phyloP scores from a whole-genome alignment of 2,329 filamentous ascomycete species.

The Claviceps pusilla region DNA sequence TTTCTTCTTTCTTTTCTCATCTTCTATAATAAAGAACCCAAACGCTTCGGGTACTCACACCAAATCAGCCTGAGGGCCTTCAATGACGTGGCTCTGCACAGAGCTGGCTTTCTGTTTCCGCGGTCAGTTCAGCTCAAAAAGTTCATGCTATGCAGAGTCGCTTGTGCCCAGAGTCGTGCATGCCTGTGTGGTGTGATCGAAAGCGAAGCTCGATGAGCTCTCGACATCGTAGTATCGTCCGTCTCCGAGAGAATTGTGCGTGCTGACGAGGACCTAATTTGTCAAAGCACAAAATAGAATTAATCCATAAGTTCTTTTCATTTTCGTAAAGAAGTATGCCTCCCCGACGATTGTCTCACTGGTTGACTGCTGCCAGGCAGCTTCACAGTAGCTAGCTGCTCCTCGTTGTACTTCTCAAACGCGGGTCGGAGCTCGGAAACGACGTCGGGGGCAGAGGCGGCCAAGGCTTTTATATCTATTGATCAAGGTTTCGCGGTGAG shows the following conservation, averaged over 20 bases:
- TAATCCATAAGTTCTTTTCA: background rate
- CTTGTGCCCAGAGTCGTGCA: slow-evolving; percentile 21
- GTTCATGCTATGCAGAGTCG: background rate
- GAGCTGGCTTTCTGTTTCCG: slow-evolving; percentile 57
- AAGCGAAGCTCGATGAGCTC: slow-evolving; percentile 73
- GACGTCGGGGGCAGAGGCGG: slow-evolving; percentile 51
- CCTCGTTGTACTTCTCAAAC: slow-evolving; percentile 90
- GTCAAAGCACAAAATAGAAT: background rate
- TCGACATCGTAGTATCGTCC: slow-evolving; percentile 83
- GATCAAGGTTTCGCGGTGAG: background rate
- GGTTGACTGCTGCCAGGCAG: slow-evolving; percentile 67
- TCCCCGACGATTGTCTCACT: slow-evolving; percentile 13
- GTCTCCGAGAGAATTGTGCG: slow-evolving; percentile 66
- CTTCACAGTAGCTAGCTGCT: slow-evolving; percentile 79
- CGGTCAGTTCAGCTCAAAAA: slow-evolving; percentile 1
- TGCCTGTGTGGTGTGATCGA: slow-evolving; percentile 71
- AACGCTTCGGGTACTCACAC: slow-evolving; percentile 44
- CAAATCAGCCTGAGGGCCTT: slow-evolving; percentile 62
- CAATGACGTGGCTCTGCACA: slow-evolving; percentile 63
- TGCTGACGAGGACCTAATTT: slow-evolving; percentile 62
- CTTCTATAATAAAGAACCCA: no score
- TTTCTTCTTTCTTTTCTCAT: background rate
- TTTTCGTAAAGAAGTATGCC: background rate
- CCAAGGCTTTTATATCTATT: slow-evolving; percentile 82
- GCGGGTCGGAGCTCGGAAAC: slow-evolving; percentile 63